A percentile compares a stretch with the other conserved stretches of the same genome.
Evolutionary conservation across 1,284 basidiomycete species (phyloP).

Genomic region (Apiotrichum gracile): DNA sequence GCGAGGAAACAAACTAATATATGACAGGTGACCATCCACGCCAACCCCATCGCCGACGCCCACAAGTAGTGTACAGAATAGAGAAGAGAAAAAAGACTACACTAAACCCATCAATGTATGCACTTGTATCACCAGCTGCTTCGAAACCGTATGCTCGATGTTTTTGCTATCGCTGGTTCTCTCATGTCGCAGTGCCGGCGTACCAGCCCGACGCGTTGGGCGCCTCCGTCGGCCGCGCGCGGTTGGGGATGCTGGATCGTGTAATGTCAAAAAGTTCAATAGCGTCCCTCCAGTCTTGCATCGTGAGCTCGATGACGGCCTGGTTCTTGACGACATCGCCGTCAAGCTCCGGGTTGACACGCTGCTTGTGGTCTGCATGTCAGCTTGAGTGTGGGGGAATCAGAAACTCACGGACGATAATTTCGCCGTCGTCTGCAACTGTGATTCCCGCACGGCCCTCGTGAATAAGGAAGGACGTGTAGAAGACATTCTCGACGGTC

Average conservation of each 20-base stretch:
- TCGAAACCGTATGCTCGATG: neutral
- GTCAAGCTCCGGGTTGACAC: slow-evolving; percentile 30
- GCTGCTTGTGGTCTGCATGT: slow-evolving; percentile 2
- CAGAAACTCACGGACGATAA: slow-evolving; percentile 44
- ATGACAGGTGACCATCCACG: slow-evolving; percentile 89
- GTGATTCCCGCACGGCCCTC: slow-evolving; percentile 48
- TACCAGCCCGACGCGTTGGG: slow-evolving; percentile 7
- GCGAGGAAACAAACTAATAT: neutral
- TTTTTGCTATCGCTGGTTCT: neutral
- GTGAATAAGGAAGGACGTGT: slow-evolving; percentile 52
- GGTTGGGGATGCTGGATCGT: slow-evolving; percentile 46
- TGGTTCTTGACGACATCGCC: slow-evolving; percentile 43
- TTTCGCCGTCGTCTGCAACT: slow-evolving; percentile 43
- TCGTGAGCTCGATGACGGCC: slow-evolving; percentile 52
- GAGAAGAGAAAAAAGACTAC: too few relatives aligned
- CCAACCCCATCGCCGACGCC: slow-evolving; percentile 66
- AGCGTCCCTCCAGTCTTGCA: slow-evolving; percentile 45
- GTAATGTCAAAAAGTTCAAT: slow-evolving; percentile 48
- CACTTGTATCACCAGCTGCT: too few relatives aligned
- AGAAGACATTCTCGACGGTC: slow-evolving; percentile 55
- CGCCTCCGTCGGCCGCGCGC: neutral
- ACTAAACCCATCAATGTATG: slow-evolving; percentile 1
- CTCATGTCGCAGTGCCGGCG: neutral
- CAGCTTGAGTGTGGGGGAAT: too few relatives aligned
- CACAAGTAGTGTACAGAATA: slow-evolving; percentile 13